Base-by-base conservation (phyloP, 495 filamentous ascomycete genomes). In the Aspergillus ellipticus region DNA sequence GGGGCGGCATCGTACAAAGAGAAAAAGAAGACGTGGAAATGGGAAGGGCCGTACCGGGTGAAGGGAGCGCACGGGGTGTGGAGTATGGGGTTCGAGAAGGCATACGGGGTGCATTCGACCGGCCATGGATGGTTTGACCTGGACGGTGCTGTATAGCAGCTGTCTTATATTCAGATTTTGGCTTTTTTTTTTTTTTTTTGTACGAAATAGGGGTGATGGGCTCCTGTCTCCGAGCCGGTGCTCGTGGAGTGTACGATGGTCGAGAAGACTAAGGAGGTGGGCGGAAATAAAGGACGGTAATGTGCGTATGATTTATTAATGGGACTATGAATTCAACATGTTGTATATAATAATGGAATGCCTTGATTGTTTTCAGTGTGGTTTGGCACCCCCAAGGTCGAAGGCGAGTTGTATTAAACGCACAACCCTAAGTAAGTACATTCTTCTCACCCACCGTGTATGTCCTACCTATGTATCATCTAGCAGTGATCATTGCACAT, bases 41-140 rank as follows among this genome's bases (percentile, higher is more conserved):
- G 54, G 29, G 42, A 62, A 11, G 61, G 61, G 13, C 55, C 57
- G 26, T 60, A 63, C 41, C 47, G 33, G 5, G 50, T 66, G 15
- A 54, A 59, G 19, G 66, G 66, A 11, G 66, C 66, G 6, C 63
- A 66, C 39, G 66, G 66, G 1, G 61, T 68, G n/a, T 69, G 63
- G 66, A 69, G 58, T 42, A 62, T 69, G 61, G 59, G 59, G 13
- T 69, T 69, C 46, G 63, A 69, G 41, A 42, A 53, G 37, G 56
- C 58, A 15, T 66, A 59, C 43, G 54, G 56, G 13, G 15, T 29
- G 39, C 47, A 22, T 17, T 52, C 26, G 19, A 31, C 20, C 4
- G 24, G 24, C 13, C 9, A 48, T 17, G 6, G 45, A 17, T 29
- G 45, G 45, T 29, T 48, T 28, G 45, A 48, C 13, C 13, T 39